Evolutionary conservation across 192 early-diverging fungal genomes (phyloP).

Genomic region (Coemansia sp.): DNA sequence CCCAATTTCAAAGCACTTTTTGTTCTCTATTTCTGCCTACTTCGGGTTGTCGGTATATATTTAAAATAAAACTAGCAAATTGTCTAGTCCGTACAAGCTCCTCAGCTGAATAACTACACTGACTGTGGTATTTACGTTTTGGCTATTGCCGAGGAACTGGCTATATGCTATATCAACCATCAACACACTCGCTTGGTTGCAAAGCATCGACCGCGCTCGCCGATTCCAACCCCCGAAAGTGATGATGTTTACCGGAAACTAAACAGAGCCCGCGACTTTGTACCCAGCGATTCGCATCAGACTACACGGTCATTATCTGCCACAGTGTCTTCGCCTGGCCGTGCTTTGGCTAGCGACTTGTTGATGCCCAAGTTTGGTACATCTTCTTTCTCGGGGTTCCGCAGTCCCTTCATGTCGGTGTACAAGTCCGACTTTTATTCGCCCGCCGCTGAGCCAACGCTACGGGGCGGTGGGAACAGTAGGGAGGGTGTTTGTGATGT

Average conservation of each 20-base stretch:
- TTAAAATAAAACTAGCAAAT: too few relatives aligned
- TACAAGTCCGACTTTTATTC: too few relatives aligned
- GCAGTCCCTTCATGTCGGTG: too few relatives aligned
- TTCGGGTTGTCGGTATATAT: too few relatives aligned
- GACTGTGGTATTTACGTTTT: slow-evolving; percentile 56
- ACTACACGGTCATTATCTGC: background rate
- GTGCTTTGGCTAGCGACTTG: slow-evolving; percentile 48
- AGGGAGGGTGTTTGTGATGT: background rate
- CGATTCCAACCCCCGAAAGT: background rate
- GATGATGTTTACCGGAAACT: slow-evolving; percentile 16
- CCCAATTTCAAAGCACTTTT: too few relatives aligned
- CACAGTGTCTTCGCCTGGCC: slow-evolving; percentile 18
- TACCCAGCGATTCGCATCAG: too few relatives aligned
- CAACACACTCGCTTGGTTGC: slow-evolving; percentile 3
- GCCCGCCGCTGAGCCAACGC: too few relatives aligned
- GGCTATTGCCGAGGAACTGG: slow-evolving; percentile 55
- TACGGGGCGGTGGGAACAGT: background rate
- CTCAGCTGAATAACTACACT: slow-evolving; percentile 57
- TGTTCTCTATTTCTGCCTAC: too few relatives aligned
- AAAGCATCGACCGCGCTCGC: background rate
- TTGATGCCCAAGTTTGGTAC: slow-evolving; percentile 43
- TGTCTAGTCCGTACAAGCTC: too few relatives aligned
- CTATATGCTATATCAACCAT: slow-evolving; percentile 50
- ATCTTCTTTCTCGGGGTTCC: too few relatives aligned
- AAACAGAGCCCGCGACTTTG: slow-evolving; percentile 16